A percentile compares a stretch with the other conserved stretches of the same genome.
These are phyloP conservation scores for Phanerochaete sordida DNA, from an alignment of 768 basidiomycete species.

Conservation along the genomic window DNA sequence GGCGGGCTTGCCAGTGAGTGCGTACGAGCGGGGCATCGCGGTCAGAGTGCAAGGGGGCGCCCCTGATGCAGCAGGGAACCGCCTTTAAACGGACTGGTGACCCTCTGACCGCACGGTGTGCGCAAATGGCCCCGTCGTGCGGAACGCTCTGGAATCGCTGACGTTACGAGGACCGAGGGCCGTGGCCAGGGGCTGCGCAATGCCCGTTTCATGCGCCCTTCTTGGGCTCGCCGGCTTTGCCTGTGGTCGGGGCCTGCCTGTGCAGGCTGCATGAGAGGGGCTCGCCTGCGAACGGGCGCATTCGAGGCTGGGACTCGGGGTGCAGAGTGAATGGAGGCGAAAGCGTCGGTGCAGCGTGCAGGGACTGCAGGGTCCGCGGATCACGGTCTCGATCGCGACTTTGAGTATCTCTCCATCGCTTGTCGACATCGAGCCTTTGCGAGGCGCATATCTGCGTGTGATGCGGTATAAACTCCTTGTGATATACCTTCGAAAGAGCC, in stretches of 20 bases:
- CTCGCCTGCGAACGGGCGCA: neutral
- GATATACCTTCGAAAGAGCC: no score
- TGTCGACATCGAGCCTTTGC: no score
- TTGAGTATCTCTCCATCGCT: no score
- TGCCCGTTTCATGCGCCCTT: neutral
- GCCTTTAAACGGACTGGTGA: neutral
- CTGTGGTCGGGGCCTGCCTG: neutral
- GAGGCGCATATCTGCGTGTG: no score
- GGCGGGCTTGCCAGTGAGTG: conserved; percentile 60
- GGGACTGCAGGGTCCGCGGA: no score
- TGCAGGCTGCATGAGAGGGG: neutral
- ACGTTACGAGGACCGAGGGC: neutral
- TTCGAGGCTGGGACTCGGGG: no score
- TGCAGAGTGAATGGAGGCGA: no score
- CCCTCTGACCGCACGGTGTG: neutral
- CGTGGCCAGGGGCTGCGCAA: neutral
- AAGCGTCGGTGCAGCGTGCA: no score
- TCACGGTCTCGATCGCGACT: no score
- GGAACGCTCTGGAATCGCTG: neutral
- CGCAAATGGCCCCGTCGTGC: neutral
- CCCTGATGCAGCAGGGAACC: neutral
- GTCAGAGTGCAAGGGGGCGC: neutral
- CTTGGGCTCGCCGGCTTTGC: neutral
- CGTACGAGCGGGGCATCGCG: conserved; percentile 28
- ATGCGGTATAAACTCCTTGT: no score